These are phyloP conservation scores for Mimosa bimucronata DNA, from an alignment of 306 rosid genomes.

Conservation along the genomic window DNA sequence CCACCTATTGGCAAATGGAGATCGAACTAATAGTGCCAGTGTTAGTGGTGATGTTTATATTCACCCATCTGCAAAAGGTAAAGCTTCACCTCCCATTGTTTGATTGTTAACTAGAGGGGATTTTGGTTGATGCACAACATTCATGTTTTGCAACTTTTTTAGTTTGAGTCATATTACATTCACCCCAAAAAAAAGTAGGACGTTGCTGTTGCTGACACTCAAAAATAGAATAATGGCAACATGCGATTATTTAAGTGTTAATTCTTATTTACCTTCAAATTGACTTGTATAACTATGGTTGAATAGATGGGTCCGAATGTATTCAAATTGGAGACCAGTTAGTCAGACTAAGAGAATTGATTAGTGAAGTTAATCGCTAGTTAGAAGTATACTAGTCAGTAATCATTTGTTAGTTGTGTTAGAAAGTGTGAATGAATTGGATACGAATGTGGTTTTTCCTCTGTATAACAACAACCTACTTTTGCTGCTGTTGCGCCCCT, in stretches of 20 bases:
- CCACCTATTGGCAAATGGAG: slow-evolving; percentile 70
- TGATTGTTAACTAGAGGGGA: not conserved
- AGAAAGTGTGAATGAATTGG: no score
- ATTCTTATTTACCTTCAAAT: slow-evolving; percentile 23
- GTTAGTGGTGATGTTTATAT: slow-evolving; percentile 81
- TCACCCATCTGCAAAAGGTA: slow-evolving; percentile 96
- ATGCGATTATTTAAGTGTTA: no score
- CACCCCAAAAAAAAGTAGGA: not conserved
- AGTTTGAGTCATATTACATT: not conserved
- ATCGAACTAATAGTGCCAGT: slow-evolving; percentile 66
- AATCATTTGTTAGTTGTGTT: no score
- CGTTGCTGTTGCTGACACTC: slow-evolving; percentile 6
- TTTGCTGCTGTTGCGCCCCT: no score
- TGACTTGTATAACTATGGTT: slow-evolving; percentile 31
- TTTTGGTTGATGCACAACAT: slow-evolving; percentile 19
- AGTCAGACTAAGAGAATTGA: no score
- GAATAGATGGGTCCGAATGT: slow-evolving; percentile 92
- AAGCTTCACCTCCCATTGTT: slow-evolving; percentile 21
- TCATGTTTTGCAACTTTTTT: slow-evolving; percentile 23
- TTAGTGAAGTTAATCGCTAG: no score
- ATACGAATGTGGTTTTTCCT: no score
- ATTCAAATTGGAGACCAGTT: no score
- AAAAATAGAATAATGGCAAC: not conserved
- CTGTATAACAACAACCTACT: no score
- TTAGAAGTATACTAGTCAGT: no score